phyloP scores from a whole-genome alignment of 1,284 basidiomycete species.

The Pyrrhoderma lamaoense region DNA sequence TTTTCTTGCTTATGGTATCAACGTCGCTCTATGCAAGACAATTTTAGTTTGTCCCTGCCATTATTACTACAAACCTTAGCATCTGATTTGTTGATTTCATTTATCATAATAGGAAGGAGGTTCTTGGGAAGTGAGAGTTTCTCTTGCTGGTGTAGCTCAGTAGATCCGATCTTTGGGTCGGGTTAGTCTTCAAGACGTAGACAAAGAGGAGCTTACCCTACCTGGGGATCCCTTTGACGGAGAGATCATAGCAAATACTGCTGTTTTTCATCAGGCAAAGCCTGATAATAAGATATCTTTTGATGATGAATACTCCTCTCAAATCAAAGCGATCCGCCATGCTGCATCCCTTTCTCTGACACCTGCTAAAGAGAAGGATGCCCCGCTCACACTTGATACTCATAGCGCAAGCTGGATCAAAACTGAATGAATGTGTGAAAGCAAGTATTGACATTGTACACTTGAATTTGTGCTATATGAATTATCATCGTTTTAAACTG shows the following conservation, averaged over 20 bases:
- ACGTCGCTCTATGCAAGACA: conserved; percentile 45
- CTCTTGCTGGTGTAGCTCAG: conserved; percentile 46
- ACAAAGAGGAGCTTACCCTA: conserved; percentile 30
- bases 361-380: conserved; percentile 35
- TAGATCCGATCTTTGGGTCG: conserved; percentile 52
- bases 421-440: not conserved
- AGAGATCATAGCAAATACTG: conserved; percentile 32
- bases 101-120: conserved; percentile 43
- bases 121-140: conserved; percentile 55
- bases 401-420: conserved; percentile 29
- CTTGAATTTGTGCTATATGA: too few relatives aligned
- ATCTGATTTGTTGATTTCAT: too few relatives aligned
- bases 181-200: conserved; percentile 30
- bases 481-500: too few relatives aligned
- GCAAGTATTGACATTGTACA: too few relatives aligned
- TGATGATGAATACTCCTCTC: conserved; percentile 16
- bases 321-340: conserved; percentile 42
- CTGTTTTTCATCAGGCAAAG: conserved; percentile 24
- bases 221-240: conserved; percentile 25
- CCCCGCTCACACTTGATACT: conserved; percentile 30
- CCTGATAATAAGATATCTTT: conserved; percentile 13
- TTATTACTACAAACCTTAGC: too few relatives aligned
- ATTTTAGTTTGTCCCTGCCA: conserved; percentile 35
- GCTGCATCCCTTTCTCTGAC: conserved; percentile 39
- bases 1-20: conserved; percentile 53